Conservation (phyloP, 441 rosid genomes). For the Capsella rubella region DNA sequence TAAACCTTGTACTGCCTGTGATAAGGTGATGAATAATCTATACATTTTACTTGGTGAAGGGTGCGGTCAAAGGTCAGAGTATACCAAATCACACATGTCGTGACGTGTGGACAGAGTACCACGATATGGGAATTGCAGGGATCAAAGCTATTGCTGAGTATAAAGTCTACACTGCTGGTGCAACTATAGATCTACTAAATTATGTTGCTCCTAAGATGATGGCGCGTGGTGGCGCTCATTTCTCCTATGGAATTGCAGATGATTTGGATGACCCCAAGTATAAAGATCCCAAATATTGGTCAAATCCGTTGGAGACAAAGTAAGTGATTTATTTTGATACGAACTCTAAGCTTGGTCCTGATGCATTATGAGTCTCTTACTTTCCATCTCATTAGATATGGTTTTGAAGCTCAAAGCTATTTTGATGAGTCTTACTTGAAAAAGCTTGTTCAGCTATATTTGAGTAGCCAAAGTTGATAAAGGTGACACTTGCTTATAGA, state of each 20-base stretch:
- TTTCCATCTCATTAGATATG: neutral
- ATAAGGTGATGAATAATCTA: constrained; percentile 12
- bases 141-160: constrained; percentile 82
- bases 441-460: constrained; percentile 12
- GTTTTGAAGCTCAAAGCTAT: constrained; percentile 14
- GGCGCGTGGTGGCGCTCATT: constrained; percentile 89
- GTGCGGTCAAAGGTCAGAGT: constrained; percentile 81
- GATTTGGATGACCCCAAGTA: constrained; percentile 90
- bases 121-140: constrained; percentile 93
- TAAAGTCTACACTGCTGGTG: constrained; percentile 76
- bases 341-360: constrained; percentile 1
- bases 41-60: constrained; percentile 57
- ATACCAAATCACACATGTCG: constrained; percentile 71
- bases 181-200: constrained; percentile 67
- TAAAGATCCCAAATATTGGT: constrained; percentile 85
- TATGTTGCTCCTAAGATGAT: constrained; percentile 97
- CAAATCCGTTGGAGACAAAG: constrained; percentile 95
- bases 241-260: constrained; percentile 95
- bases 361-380: constrained; percentile 19
- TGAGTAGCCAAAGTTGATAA: constrained; percentile 10
- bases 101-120: constrained; percentile 97
- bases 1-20: constrained; percentile 20
- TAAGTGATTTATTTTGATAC: constrained; percentile 46
- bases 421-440: constrained; percentile 24
- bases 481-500: constrained; percentile 1